Base-by-base conservation (phyloP, 2,329 filamentous ascomycete species). In the Xylaria sp. region DNA sequence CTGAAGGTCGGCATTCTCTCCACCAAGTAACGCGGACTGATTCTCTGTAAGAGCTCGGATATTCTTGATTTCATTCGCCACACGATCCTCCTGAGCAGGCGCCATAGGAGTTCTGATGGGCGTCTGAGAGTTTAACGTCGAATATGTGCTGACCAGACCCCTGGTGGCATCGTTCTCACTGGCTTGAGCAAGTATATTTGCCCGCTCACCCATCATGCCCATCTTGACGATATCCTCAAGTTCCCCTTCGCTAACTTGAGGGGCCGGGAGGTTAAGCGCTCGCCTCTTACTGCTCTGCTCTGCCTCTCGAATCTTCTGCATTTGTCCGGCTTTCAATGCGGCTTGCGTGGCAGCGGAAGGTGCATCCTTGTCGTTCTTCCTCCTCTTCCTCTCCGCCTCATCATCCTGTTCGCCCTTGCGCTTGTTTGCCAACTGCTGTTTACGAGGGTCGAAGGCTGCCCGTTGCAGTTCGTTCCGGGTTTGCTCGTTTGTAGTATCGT, bases 191-290 rank as follows among this genome's bases (percentile, higher is more conserved):
- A 90, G 79, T 59, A 81, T 77, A 66, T 87, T 92, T 40, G 94
- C 94, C 47, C 88, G 87, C 68, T 97, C 92, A 37, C 93, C 94
- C 56, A 92, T 85, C 83, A 96, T 90, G 41, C 94, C 93, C 92
- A 97, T 96, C 78, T 99, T 99, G 61, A 99, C 91, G 67, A 99
- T 97, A 63, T 97, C 92, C 69, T 99, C 94, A 54, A 99, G 79
- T 74, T 99, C 94, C 40, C 86, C 83, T 67, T 99, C 94, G 71
- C 90, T 88, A 65, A 99, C 91, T 74, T 99, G 94, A 7, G 94
- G 94, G 20, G 90, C 79, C 7, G 94, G 94, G 21, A 99, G 78
- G 42, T 88, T 86, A n/a, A 99, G 79, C 6, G 88, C 77, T 53
- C 91, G 85, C 53, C 94, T 85, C 75, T 96, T 97, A 78, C 91